Evolutionary conservation across 2,329 filamentous ascomycete species (phyloP).

Genomic region (Talaromyces sp.): DNA sequence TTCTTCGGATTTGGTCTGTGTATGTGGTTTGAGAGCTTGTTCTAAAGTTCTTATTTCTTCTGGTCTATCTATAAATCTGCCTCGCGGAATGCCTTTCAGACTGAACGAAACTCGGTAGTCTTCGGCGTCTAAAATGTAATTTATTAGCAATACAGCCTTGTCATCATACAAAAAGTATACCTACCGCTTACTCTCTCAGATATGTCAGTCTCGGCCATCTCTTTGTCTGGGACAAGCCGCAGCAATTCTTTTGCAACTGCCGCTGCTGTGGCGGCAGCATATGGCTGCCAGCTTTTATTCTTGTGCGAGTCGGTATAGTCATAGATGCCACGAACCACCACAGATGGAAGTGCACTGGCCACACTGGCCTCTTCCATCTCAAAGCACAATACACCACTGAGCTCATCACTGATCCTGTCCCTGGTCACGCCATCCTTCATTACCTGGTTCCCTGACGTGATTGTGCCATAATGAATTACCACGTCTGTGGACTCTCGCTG

Average conservation of each 20-base stretch:
- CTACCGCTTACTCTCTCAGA: constrained; percentile 4
- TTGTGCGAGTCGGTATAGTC: constrained; percentile 37
- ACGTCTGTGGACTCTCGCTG: no score
- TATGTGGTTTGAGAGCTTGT: not conserved
- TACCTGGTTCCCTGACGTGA: constrained; percentile 19
- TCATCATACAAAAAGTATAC: not conserved
- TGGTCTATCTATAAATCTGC: constrained; percentile 2
- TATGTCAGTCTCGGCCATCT: constrained; percentile 1
- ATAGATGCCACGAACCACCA: constrained; percentile 37
- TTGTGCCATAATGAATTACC: constrained; percentile 20
- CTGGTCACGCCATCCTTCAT: constrained; percentile 15
- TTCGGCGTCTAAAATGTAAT: not conserved
- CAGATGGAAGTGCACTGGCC: constrained; percentile 25
- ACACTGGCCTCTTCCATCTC: constrained; percentile 27
- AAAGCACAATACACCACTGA: constrained; percentile 16
- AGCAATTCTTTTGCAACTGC: constrained; percentile 19
- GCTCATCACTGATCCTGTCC: constrained; percentile 10
- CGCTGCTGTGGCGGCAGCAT: constrained; percentile 26
- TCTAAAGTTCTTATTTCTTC: constrained; percentile 6
- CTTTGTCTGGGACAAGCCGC: not conserved
- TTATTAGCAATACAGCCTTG: constrained; percentile 3
- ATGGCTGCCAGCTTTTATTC: constrained; percentile 31
- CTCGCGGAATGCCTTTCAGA: constrained; percentile 5
- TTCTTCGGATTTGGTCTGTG: not conserved
- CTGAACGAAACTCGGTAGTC: constrained; percentile 4